phyloP scores from a whole-genome alignment of 495 filamentous ascomycete genomes.

The Hyaloscypha finlandica region DNA sequence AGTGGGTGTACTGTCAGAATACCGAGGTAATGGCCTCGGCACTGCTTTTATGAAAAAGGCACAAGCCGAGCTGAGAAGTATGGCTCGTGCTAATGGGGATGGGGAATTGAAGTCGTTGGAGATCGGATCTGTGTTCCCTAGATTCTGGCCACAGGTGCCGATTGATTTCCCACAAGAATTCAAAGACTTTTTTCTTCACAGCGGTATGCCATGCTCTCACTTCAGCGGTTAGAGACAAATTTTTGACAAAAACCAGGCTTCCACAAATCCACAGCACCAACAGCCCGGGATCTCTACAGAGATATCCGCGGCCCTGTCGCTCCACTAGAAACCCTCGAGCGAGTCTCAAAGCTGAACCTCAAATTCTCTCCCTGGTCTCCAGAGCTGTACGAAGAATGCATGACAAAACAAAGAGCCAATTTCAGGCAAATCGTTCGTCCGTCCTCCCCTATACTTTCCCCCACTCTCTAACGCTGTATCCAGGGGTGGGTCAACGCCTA shows the following conservation, averaged over 20 bases:
- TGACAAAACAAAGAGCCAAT: slow-evolving; percentile 47
- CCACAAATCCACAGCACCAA: slow-evolving; percentile 21
- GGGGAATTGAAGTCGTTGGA: slow-evolving; percentile 24
- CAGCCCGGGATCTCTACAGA: slow-evolving; percentile 46
- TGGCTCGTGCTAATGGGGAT: slow-evolving; percentile 33
- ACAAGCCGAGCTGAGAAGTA: slow-evolving; percentile 34
- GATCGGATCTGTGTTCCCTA: slow-evolving; percentile 48
- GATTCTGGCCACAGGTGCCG: slow-evolving; percentile 52
- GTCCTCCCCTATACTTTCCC: slow-evolving; percentile 14
- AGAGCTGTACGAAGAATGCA: slow-evolving; percentile 45
- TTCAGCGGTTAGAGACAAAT: not conserved
- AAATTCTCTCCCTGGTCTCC: slow-evolving; percentile 44
- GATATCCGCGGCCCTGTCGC: slow-evolving; percentile 42
- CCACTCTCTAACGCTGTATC: not conserved
- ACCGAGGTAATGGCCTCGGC: slow-evolving; percentile 46
- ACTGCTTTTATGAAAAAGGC: slow-evolving; percentile 40
- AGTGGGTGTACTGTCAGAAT: slow-evolving; percentile 44
- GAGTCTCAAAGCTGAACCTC: slow-evolving; percentile 37
- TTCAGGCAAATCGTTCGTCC: slow-evolving; percentile 41
- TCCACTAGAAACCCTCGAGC: slow-evolving; percentile 40
- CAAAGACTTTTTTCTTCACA: slow-evolving; percentile 47
- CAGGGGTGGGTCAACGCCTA: slow-evolving; percentile 53
- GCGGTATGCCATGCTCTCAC: slow-evolving; percentile 39
- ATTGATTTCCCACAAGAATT: slow-evolving; percentile 39
- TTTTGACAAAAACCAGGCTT: slow-evolving; percentile 16